Percentiles rank a stretch among this genome's conserved stretches.
Evolutionary conservation across 805 yeast species (phyloP).

Genomic region (Candida stauntonica): DNA sequence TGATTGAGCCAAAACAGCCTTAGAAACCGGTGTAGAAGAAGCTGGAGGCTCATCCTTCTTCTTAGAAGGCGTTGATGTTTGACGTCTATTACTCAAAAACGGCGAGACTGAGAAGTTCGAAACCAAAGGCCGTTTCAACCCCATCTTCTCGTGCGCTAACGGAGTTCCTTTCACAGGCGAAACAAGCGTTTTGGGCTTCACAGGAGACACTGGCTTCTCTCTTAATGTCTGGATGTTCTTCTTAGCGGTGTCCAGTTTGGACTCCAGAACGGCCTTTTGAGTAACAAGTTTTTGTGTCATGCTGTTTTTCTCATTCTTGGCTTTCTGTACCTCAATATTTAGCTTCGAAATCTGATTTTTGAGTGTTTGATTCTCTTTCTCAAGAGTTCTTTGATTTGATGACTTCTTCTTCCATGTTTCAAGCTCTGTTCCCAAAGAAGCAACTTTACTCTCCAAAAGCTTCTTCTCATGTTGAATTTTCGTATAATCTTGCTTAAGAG

Average conservation of each 20-base stretch:
- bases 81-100: slow-evolving; percentile 17
- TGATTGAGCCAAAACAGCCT: slow-evolving; percentile 22
- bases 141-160: slow-evolving; percentile 3
- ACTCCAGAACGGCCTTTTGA: slow-evolving; percentile 32
- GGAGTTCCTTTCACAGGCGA: slow-evolving; percentile 18
- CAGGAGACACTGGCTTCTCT: slow-evolving; percentile 13
- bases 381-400: slow-evolving; percentile 11
- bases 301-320: slow-evolving; percentile 29
- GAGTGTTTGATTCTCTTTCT: slow-evolving; percentile 30
- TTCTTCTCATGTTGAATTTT: slow-evolving; percentile 23
- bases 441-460: slow-evolving; percentile 20
- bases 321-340: slow-evolving; percentile 29
- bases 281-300: slow-evolving; percentile 30
- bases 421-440: slow-evolving; percentile 18
- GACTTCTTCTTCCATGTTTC: slow-evolving; percentile 25
- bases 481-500: slow-evolving; percentile 19
- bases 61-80: slow-evolving; percentile 6
- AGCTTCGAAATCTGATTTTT: slow-evolving; percentile 33
- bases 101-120: slow-evolving; percentile 23
- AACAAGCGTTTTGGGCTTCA: slow-evolving; percentile 6
- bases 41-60: neutral
- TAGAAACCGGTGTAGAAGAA: slow-evolving; percentile 17
- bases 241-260: slow-evolving; percentile 32
- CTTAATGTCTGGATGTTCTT: slow-evolving; percentile 28
- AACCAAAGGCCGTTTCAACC: slow-evolving; percentile 12